A percentile compares a stretch with the other conserved stretches of the same genome.
Evolutionary conservation across 1,284 basidiomycete species (phyloP).

Genomic region (Anthracocystis panici-leucophaei): DNA sequence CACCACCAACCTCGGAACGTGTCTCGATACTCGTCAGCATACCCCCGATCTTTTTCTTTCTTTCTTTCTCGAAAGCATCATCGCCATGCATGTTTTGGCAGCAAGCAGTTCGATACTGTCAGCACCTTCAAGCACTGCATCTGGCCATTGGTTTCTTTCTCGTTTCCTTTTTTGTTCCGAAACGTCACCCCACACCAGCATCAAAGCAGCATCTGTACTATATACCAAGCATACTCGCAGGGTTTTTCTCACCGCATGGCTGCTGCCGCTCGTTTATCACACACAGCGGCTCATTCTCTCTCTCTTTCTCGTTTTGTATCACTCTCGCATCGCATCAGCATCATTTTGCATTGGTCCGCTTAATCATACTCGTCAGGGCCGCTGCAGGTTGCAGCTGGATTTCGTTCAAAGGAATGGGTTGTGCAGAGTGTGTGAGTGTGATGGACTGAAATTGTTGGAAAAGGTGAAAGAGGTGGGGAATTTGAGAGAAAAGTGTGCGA

Average conservation of each 20-base stretch:
- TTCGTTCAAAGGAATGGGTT: neutral
- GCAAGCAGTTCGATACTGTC: neutral
- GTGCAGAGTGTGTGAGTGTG: conserved; percentile 1
- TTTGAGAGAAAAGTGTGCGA: too few relatives aligned
- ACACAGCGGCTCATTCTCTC: neutral
- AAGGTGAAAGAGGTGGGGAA: too few relatives aligned
- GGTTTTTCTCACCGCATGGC: conserved; percentile 1
- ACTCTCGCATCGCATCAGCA: conserved; percentile 5
- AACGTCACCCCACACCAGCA: conserved; percentile 7
- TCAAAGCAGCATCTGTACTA: conserved; percentile 32
- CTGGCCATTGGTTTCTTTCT: conserved; percentile 1
- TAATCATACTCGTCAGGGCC: conserved; percentile 12
- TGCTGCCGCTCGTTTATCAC: neutral
- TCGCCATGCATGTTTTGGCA: neutral
- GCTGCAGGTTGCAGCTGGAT: conserved; percentile 9
- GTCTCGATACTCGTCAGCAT: conserved; percentile 27
- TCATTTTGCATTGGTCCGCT: conserved; percentile 8
- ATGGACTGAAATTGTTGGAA: too few relatives aligned
- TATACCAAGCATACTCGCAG: conserved; percentile 39
- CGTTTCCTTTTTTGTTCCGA: conserved; percentile 2
- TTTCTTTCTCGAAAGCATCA: neutral
- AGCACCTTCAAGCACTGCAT: neutral
- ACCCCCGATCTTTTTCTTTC: neutral
- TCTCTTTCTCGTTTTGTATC: conserved; percentile 2
- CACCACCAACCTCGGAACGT: conserved; percentile 14